Evolutionary conservation across 2,329 filamentous ascomycete species (phyloP), one percentile per base, ranked within the genome.

Genomic region (Huntiella abstrusa): DNA sequence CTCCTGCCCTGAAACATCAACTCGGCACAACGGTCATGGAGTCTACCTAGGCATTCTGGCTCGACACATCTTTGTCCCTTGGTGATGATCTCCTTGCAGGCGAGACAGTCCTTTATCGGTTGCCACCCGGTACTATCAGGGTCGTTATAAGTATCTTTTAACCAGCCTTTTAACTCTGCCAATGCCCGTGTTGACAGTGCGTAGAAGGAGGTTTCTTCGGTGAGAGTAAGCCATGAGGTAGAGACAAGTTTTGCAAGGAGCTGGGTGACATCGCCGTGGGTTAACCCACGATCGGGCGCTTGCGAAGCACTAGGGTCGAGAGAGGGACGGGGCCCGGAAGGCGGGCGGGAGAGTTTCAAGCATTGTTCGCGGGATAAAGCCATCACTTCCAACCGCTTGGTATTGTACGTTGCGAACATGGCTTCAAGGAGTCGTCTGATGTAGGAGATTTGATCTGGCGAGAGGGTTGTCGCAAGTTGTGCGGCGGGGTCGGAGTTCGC

Each of bases 381-480:
- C 73, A 95, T 79, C 19, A 85, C 73, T 61, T 98, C 88, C 55
- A 77, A 75, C n/a, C 75, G 69, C 6, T 68, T 70, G 0, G 78
- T 84, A 57, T 96, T 96, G 64, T 85, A 77, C 15, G 75, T 80
- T 52, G 92, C 84, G 58, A 96, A 98, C 74, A 98, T 93, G 54
- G 73, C 77, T 59, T 95, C 87, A 1, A 98, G 71, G 3, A 95
- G 60, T 6, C 91, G 71, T 62, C 92, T 91, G 46, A 96, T 74
- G 58, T 85, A 98, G 0, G 82, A 76, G 32, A 96, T 83, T 64
- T 96, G 87, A 53, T 94, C 86, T 0, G 84, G 66, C 5, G 70
- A 73, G 57, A 82, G 83, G 0, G 74, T 76, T 0, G 91, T 96
- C 2, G 87, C 85, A 35, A 95, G 70, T 56, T 95, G 88, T 0